These are phyloP conservation scores for Melaleuca alternifolia DNA, from an alignment of 345 rosid genomes.

Conservation along the genomic window DNA sequence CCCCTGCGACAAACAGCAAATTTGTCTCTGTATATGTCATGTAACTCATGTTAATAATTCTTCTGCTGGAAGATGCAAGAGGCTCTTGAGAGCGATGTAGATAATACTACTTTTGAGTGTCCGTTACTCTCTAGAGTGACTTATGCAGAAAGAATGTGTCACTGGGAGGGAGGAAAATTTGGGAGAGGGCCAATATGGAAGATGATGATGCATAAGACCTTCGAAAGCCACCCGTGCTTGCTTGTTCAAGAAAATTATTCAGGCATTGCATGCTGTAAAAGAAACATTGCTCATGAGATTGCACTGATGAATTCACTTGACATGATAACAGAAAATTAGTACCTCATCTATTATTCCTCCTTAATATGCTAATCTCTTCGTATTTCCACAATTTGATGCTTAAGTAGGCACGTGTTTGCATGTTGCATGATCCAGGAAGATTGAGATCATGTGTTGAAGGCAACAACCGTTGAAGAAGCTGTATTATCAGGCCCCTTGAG, in stretches of 20 bases:
- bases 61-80: not conserved
- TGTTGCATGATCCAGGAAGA: not conserved
- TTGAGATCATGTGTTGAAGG: not conserved
- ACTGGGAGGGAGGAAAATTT: rapidly evolving
- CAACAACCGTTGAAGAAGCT: not conserved
- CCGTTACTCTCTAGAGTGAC: not conserved
- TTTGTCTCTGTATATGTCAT: not conserved
- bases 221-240: not conserved
- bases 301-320: not conserved
- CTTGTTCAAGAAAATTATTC: not conserved
- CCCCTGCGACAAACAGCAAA: not conserved
- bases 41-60: not conserved
- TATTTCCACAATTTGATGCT: not conserved
- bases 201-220: not conserved
- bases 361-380: not conserved
- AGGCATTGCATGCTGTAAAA: not conserved
- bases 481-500: not conserved
- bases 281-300: not conserved
- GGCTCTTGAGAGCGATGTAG: not conserved
- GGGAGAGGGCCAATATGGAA: too few species aligned
- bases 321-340: not conserved
- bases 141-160: not conserved
- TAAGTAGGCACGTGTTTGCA: not conserved
- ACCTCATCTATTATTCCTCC: not conserved
- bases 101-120: too few species aligned